Base-by-base conservation (phyloP, 768 basidiomycete genomes). In the Lactifluus subvellereus region DNA sequence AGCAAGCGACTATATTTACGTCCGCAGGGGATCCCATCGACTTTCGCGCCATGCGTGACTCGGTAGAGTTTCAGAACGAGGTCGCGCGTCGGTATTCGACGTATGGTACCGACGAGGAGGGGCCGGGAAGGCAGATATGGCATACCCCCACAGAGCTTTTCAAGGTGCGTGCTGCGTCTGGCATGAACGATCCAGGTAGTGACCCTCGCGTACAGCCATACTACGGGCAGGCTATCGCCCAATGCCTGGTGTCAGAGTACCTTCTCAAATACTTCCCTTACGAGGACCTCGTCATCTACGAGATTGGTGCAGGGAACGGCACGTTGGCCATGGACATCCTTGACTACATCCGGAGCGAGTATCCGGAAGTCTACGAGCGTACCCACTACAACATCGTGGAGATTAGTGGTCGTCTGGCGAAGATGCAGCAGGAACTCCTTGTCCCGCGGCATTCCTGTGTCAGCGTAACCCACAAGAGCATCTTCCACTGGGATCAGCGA, bases 141-240 rank as follows among this genome's bases (percentile, higher is more conserved):
- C 97, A 99, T 74, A 99, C 97, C 1, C 97, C 97, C 0, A 96
- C 94, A 0, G 97, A 98, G 71, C 75, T 99, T 35, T 98, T 99
- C 80, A 94, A 95, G 84, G 97, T 95, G 70, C 55, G 81, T 72
- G 9, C 30, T 50, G 40, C 30, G 55, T 64, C 37, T 14, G 53
- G 52, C 51, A 8, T 16, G 43, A 33, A 42, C 57, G 42, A 13
- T 35, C 30, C n/a, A 67, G 54, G 53, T 60, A 57, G 51, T 65
- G 53, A 51, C 40, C 57, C 59, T 58, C 59, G 55, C 35, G 13
- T 18, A 11, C 64, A 99, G 96, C 97, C 96, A 11, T 91, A 88
- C 82, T 99, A 96, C 71, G 96, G 94, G 30, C 87, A 87, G 71
- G 89, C 94, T 47, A 84, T 98, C 56, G 92, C 89, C 10, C 85